Conservation (phyloP, 1,284 basidiomycete species). For the Wallemia hederae region DNA sequence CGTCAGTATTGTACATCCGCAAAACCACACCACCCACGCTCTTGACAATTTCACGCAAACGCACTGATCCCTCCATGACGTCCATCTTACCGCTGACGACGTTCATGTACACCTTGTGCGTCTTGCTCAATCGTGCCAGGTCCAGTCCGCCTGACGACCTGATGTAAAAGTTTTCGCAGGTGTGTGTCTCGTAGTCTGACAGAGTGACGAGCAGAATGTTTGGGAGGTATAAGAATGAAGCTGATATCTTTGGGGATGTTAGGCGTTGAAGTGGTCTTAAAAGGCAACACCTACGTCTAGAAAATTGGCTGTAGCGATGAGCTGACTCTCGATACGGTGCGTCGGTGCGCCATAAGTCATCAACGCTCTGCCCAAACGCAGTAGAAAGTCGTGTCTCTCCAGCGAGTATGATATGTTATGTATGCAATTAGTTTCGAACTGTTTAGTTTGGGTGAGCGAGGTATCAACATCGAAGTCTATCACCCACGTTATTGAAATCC, state of each 20-base stretch:
- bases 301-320: slow-evolving; percentile 44
- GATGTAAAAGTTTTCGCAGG: slow-evolving; percentile 36
- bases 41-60: slow-evolving; percentile 29
- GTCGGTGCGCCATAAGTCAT: slow-evolving; percentile 57
- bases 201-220: slow-evolving; percentile 9
- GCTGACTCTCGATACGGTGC: slow-evolving; percentile 54
- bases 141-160: slow-evolving; percentile 40
- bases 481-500: too few species aligned
- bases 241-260: not conserved
- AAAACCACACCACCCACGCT: slow-evolving; percentile 12
- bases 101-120: slow-evolving; percentile 42
- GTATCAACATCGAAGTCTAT: too few species aligned
- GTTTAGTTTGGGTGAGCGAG: not conserved
- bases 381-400: slow-evolving; percentile 39
- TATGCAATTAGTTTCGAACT: not conserved
- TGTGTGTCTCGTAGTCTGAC: slow-evolving; percentile 8
- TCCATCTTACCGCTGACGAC: slow-evolving; percentile 45
- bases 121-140: slow-evolving; percentile 36
- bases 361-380: slow-evolving; percentile 49
- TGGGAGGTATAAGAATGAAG: slow-evolving; percentile 6
- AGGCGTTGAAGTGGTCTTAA: slow-evolving; percentile 16
- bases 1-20: too few species aligned
- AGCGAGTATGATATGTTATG: slow-evolving; percentile 23
- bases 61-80: slow-evolving; percentile 30
- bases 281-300: slow-evolving; percentile 49